Evolutionary conservation across 192 early-diverging fungal genomes (phyloP), one percentile per base, ranked within the genome.

Genomic region (Geranomyces variabilis): DNA sequence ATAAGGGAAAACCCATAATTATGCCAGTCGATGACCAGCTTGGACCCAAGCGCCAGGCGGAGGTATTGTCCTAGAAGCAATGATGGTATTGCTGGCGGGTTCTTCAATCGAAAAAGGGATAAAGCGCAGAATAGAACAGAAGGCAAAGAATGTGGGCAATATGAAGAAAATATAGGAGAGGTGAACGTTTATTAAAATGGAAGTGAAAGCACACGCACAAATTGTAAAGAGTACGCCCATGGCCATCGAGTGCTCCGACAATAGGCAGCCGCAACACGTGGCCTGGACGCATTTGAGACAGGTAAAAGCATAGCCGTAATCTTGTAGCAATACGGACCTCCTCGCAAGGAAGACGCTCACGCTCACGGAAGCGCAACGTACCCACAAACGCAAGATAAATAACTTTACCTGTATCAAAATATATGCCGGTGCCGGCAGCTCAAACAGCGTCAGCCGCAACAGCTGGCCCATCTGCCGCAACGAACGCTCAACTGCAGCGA

Each of bases 21-120:
- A 74, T 99, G 96, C 96, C 96, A 99, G 78, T 99, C 96, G 48
- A 99, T 93, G 51, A 97, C 82, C 5, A 99, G 78, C 55, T 81
- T 81, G 19, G 88, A 79, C 30, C 87, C 81, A n/a, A 88, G 86
- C 26, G 93, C 22, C 61, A 86, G 84, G 31, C 84, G 80, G 14
- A 91, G 81, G 4, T 89, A 56, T 28, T 91, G 93, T 36, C 85
- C 92, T 66, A 97, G 83, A 4, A 87, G 41, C 58, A 99, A 84
- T 8, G 95, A 97, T 0, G 96, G 96, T 65, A 99, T 91, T 2
- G 96, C 88, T 9, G 96, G 96, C 33, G 96, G 96, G 74, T 96
- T 98, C 96, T 94, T 56, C 30, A 41, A 31, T 56, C 21, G 15
- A 28, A 53, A 53, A 53, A 15, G 15, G 7, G 24, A 53, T 9